Conservation (phyloP, 148 eudicot genomes). For the Camellia sinensis region DNA sequence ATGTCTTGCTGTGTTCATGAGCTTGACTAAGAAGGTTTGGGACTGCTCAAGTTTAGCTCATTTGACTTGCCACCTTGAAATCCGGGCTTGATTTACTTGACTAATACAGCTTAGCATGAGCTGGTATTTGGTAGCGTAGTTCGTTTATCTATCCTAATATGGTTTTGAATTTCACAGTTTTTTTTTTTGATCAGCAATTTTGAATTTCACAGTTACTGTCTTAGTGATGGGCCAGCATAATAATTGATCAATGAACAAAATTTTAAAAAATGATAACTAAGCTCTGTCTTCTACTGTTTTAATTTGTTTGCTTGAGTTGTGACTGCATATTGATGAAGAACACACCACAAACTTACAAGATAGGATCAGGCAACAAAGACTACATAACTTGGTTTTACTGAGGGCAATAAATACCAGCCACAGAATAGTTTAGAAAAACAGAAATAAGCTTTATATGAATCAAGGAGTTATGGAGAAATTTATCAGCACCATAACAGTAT, state of each 20-base stretch:
- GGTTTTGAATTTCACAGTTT: background rate
- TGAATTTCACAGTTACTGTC: background rate
- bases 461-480: background rate
- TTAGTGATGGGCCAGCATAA: background rate
- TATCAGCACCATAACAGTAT: background rate
- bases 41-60: constrained; percentile 2
- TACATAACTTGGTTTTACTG: background rate
- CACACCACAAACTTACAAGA: background rate
- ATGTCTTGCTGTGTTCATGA: background rate
- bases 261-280: background rate
- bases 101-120: background rate
- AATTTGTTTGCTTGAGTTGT: background rate
- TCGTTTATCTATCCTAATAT: background rate
- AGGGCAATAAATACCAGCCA: background rate
- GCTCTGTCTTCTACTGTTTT: background rate
- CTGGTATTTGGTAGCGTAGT: background rate
- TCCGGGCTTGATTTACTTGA: background rate
- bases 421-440: background rate
- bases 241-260: background rate
- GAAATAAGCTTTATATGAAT: background rate
- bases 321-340: background rate
- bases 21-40: background rate
- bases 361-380: background rate
- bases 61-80: background rate
- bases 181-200: background rate